Evolutionary conservation across 2,329 filamentous ascomycete species (phyloP).

Genomic region (Colletotrichum cordylinicola): DNA sequence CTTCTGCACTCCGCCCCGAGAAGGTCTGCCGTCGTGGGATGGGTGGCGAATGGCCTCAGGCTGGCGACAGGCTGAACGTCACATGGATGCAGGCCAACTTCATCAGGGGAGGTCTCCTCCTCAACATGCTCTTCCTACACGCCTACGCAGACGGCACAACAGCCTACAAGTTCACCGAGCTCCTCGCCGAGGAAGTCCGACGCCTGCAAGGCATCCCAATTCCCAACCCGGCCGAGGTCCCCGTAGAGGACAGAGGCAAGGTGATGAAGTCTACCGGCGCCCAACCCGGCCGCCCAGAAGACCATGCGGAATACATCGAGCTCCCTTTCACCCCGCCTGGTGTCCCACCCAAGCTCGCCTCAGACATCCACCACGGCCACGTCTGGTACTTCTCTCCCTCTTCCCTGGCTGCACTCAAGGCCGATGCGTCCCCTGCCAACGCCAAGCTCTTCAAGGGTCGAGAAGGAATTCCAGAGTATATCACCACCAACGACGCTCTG

Average conservation of each 20-base stretch:
- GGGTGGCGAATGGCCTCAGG: constrained; percentile 27
- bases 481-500: constrained; percentile 30
- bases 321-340: constrained; percentile 32
- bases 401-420: constrained; percentile 33
- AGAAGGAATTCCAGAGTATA: constrained; percentile 22
- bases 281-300: constrained; percentile 29
- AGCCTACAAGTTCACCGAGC: constrained; percentile 34
- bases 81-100: constrained; percentile 33
- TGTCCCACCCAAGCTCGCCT: constrained; percentile 36
- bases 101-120: constrained; percentile 32
- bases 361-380: constrained; percentile 34
- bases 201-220: constrained; percentile 31
- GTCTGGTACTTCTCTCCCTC: constrained; percentile 36
- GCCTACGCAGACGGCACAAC: constrained; percentile 38
- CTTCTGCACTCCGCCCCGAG: constrained; percentile 26
- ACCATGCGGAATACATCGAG: constrained; percentile 37
- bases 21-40: constrained; percentile 26
- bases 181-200: constrained; percentile 41
- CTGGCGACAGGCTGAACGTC: constrained; percentile 19
- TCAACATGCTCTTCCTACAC: constrained; percentile 33
- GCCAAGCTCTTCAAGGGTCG: constrained; percentile 27
- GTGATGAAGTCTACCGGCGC: constrained; percentile 34
- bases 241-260: constrained; percentile 31
- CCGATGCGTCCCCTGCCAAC: constrained; percentile 33
- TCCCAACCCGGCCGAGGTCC: constrained; percentile 27